phyloP scores from a whole-genome alignment of 2,329 filamentous ascomycete species.

The Neurospora sp. region DNA sequence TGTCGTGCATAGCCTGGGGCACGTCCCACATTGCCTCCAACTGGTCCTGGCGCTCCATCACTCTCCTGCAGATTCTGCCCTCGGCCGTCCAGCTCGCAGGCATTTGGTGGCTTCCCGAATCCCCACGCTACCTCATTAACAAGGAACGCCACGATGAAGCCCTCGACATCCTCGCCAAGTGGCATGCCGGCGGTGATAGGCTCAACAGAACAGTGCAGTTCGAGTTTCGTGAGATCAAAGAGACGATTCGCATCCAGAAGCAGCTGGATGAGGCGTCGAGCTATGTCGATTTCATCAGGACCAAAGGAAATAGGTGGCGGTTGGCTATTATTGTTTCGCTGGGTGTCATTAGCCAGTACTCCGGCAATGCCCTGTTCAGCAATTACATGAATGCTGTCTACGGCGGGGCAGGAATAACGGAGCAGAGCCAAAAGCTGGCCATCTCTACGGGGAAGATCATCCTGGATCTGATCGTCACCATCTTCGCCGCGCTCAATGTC shows the following conservation, averaged over 20 bases:
- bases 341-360: conserved; percentile 58
- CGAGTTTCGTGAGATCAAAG: conserved; percentile 56
- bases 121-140: conserved; percentile 53
- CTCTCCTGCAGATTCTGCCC: conserved; percentile 52
- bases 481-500: conserved; percentile 40
- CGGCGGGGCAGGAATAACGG: conserved; percentile 47
- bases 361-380: conserved; percentile 55
- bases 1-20: conserved; percentile 54
- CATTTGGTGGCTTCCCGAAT: conserved; percentile 60
- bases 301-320: conserved; percentile 54
- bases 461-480: conserved; percentile 46
- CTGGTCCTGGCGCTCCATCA: conserved; percentile 60
- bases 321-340: conserved; percentile 52
- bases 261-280: conserved; percentile 35
- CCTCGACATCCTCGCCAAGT: conserved; percentile 48
- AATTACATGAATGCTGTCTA: conserved; percentile 59
- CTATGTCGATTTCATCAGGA: conserved; percentile 52
- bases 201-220: conserved; percentile 53
- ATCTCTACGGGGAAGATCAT: conserved; percentile 48
- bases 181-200: conserved; percentile 51
- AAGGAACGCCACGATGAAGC: conserved; percentile 55
- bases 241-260: conserved; percentile 50
- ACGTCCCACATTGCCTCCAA: conserved; percentile 46
- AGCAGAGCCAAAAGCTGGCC: conserved; percentile 45
- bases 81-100: conserved; percentile 53